phyloP scores from a whole-genome alignment of 805 yeast genomes.

The Komagataella phaffii region DNA sequence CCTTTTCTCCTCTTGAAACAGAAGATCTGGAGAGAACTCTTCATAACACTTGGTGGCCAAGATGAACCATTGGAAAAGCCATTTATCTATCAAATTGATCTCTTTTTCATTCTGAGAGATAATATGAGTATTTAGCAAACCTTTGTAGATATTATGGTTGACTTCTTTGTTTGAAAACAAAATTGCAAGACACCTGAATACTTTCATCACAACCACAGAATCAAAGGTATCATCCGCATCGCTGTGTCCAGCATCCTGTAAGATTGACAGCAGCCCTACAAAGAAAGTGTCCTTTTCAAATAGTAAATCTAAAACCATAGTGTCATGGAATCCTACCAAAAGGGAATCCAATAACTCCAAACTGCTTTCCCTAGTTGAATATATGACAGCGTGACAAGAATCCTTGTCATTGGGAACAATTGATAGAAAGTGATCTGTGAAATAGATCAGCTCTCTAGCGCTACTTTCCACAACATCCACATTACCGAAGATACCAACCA shows the following conservation, averaged over 20 bases:
- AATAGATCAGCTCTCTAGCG: constrained; percentile 15
- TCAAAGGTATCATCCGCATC: background rate
- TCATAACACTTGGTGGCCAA: background rate
- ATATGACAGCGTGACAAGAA: background rate
- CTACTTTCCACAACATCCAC: constrained; percentile 86
- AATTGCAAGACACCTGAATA: background rate
- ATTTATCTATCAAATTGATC: background rate
- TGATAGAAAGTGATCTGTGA: background rate
- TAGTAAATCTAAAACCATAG: background rate
- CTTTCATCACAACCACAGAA: background rate
- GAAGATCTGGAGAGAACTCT: background rate
- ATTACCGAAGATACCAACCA: constrained; percentile 69
- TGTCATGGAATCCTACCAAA: background rate
- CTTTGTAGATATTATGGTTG: background rate
- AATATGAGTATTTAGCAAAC: background rate
- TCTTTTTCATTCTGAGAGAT: background rate
- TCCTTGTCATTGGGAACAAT: background rate
- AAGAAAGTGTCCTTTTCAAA: background rate
- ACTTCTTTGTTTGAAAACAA: background rate
- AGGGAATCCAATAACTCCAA: background rate
- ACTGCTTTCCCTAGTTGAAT: background rate
- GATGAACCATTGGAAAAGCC: background rate
- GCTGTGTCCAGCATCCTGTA: background rate
- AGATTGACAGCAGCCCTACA: background rate
- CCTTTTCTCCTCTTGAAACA: background rate